A percentile compares a stretch with the other conserved stretches of the same genome.
These are phyloP conservation scores for Suhomyces terraborum DNA, from an alignment of 1,139 yeast genomes.

Conservation along the genomic window DNA sequence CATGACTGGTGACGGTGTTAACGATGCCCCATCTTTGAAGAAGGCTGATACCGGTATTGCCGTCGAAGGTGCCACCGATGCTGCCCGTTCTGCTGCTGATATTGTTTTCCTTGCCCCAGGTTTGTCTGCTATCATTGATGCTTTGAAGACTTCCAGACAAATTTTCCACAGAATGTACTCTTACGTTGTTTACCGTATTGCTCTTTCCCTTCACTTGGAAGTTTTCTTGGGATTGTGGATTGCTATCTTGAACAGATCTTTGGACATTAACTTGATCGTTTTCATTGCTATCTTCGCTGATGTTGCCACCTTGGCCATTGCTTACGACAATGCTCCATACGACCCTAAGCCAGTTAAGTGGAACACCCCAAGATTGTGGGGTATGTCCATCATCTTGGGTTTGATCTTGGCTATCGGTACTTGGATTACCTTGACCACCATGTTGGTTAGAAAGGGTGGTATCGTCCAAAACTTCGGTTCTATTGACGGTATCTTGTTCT, in stretches of 20 bases:
- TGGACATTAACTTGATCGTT: slow-evolving; percentile 84
- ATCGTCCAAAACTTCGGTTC: slow-evolving; percentile 93
- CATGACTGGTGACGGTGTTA: slow-evolving; percentile 98
- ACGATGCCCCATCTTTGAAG: slow-evolving; percentile 95
- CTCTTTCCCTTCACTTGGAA: slow-evolving; percentile 90
- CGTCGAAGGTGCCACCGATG: slow-evolving; percentile 96
- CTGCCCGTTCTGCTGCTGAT: slow-evolving; percentile 96
- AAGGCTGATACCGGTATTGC: slow-evolving; percentile 98
- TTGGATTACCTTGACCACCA: slow-evolving; percentile 89
- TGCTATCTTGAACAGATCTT: slow-evolving; percentile 82
- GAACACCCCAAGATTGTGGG: slow-evolving; percentile 98
- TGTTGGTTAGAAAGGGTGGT: slow-evolving; percentile 84
- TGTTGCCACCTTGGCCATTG: slow-evolving; percentile 93
- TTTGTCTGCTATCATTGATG: slow-evolving; percentile 92
- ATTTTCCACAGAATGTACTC: slow-evolving; percentile 99
- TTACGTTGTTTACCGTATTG: slow-evolving; percentile 94
- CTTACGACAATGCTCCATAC: slow-evolving; percentile 97
- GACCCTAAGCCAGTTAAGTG: slow-evolving; percentile 97
- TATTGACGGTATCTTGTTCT: slow-evolving; percentile 86
- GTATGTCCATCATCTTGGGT: slow-evolving; percentile 88
- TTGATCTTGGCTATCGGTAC: slow-evolving; percentile 81
- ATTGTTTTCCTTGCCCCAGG: slow-evolving; percentile 96
- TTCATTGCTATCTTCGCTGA: slow-evolving; percentile 95
- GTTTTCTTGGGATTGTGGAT: slow-evolving; percentile 91
- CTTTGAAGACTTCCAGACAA: slow-evolving; percentile 91